Conservation (phyloP, 164 flowering plant genomes). For the Malania oleifera region DNA sequence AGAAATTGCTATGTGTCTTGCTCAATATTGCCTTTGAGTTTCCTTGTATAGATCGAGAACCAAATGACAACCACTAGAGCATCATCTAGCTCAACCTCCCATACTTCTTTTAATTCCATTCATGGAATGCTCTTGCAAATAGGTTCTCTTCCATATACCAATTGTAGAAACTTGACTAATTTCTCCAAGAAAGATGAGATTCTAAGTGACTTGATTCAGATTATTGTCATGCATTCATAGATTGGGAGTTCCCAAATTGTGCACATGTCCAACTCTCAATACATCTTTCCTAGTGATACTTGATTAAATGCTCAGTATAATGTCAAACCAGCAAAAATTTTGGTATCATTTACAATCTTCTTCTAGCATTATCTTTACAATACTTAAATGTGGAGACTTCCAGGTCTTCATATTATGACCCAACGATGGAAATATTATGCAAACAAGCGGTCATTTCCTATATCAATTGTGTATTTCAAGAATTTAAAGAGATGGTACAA, state of each 20-base stretch:
- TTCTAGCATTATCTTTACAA: conserved; percentile 50
- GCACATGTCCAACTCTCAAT: conserved; percentile 70
- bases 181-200: conserved; percentile 54
- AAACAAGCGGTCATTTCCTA: conserved; percentile 69
- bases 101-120: conserved; percentile 53
- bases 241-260: conserved; percentile 57
- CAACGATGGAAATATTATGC: conserved; percentile 63
- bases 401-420: conserved; percentile 53
- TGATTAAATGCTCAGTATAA: conserved; percentile 71
- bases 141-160: conserved; percentile 61
- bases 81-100: conserved; percentile 10
- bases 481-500: conserved; percentile 30
- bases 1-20: conserved; percentile 62
- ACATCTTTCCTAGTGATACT: conserved; percentile 50
- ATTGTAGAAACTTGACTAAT: conserved; percentile 70
- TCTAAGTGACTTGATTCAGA: conserved; percentile 47
- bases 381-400: conserved; percentile 51
- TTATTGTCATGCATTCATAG: conserved; percentile 57
- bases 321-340: conserved; percentile 33
- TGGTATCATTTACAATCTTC: conserved; percentile 39
- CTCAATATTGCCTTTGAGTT: conserved; percentile 63
- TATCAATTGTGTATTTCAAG: conserved; percentile 59
- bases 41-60: conserved; percentile 37
- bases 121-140: conserved; percentile 89
- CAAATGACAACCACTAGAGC: conserved; percentile 9